phyloP scores from a whole-genome alignment of 2,329 filamentous ascomycete species.

The Alternaria brassicae region DNA sequence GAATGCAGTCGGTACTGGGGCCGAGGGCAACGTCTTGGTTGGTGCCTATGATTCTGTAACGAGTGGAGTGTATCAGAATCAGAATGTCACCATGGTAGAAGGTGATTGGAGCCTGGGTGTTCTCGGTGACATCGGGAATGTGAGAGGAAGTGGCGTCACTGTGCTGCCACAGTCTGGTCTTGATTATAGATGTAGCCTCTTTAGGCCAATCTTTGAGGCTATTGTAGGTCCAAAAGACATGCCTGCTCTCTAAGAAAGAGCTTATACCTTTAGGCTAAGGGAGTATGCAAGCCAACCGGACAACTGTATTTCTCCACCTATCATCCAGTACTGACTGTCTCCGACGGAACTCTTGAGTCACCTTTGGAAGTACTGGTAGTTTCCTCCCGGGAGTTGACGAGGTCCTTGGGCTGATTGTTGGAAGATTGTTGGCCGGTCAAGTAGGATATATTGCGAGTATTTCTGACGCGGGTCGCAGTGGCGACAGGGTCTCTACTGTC shows the following conservation, averaged over 20 bases:
- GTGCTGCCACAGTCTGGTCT: conserved; percentile 23
- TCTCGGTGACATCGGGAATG: conserved; percentile 26
- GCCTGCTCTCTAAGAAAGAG: conserved; percentile 3
- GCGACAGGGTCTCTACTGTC: not conserved
- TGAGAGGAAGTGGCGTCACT: conserved; percentile 25
- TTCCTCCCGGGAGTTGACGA: conserved; percentile 13
- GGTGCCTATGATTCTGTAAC: conserved; percentile 19
- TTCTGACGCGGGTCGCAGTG: not conserved
- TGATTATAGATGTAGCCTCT: conserved; percentile 26
- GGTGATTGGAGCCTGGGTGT: conserved; percentile 29
- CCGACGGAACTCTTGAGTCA: conserved; percentile 14
- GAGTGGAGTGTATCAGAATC: conserved; percentile 13
- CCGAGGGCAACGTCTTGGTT: conserved; percentile 15
- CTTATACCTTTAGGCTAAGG: not conserved
- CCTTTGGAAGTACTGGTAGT: conserved; percentile 9
- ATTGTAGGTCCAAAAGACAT: conserved; percentile 21
- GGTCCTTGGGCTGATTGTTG: conserved; percentile 20
- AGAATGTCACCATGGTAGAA: conserved; percentile 7
- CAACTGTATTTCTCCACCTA: not conserved
- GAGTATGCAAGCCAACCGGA: not conserved
- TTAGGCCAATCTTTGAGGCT: conserved; percentile 23
- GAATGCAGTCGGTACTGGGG: conserved; percentile 29
- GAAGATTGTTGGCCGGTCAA: conserved; percentile 24
- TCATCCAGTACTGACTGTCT: conserved; percentile 1
- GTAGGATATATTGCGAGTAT: conserved; percentile 14